Evolutionary conservation across 805 yeast genomes (phyloP), one percentile per base, ranked within the genome.

Genomic region (Phaffomyces antillensis): DNA sequence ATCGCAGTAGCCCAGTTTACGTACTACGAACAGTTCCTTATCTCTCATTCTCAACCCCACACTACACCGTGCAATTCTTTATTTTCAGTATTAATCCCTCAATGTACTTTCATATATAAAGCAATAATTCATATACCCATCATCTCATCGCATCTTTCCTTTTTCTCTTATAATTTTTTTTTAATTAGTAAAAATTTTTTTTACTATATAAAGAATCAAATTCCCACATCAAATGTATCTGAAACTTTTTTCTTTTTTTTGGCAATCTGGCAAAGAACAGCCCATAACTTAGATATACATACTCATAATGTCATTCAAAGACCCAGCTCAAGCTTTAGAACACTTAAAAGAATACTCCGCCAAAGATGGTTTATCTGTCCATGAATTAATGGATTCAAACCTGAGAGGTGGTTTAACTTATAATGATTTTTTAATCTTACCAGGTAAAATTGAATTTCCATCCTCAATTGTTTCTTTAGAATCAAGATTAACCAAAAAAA

Each of bases 331-430:
- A 52, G 98, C 97, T 54, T 60, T 83, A 51, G 79, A 81, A 46
- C 73, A 72, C 62, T 76, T 93, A 54, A 66, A 76, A 49, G 65
- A 76, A 50, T 91, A 87, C 75, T 52, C 75, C 47, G 66, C 72
- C 58, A 81, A 76, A 63, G 99, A 93, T 66, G 99, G 99, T 52
- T 76, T 93, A 55, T 81, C 85, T 52, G 84, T 86, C 59, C 73
- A 78, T 48, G 77, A 85, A 55, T 79, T 93, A 67, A 86, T 93
- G 85, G 96, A 93, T 72, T 88, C 97, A 42, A 72, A 79, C 56
- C 66, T 72, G 58, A 84, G 93, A 71, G 99, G 99, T 67, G 99
- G 99, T 47, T 79, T 93, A 63, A 93, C 99, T 54, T 93, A 93
- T 75, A 93, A 93, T 64, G 99, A 93, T 72, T 88, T 93, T 67